phyloP scores from a whole-genome alignment of 345 rosid species.

The Gynandropsis gynandra region DNA sequence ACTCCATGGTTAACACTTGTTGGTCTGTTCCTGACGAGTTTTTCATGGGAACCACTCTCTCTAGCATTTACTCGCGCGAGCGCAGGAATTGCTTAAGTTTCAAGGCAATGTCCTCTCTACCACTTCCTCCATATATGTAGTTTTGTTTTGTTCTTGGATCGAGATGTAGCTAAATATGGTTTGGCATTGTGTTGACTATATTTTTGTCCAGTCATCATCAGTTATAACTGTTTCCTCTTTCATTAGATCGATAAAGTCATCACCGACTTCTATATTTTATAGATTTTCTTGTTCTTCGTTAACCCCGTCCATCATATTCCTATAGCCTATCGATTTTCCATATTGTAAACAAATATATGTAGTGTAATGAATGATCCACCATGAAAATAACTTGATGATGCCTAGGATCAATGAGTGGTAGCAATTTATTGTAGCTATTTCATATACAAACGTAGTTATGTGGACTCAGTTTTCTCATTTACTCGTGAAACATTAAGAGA shows the following conservation, averaged over 20 bases:
- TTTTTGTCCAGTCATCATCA: constrained; percentile 10
- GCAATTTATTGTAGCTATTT: too few species aligned
- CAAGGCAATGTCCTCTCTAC: constrained; percentile 23
- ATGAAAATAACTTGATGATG: not conserved
- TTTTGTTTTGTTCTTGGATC: constrained; percentile 9
- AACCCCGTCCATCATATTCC: constrained; percentile 7
- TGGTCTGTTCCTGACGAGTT: constrained; percentile 17
- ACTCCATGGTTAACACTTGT: constrained; percentile 14
- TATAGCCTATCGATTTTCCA: too few species aligned
- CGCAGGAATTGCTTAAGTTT: constrained; percentile 24
- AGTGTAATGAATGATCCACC: not conserved
- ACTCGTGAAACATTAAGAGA: constrained; percentile 8
- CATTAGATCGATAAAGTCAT: constrained; percentile 13
- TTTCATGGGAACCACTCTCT: constrained; percentile 19
- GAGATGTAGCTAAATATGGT: constrained; percentile 16
- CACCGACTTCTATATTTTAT: constrained; percentile 24
- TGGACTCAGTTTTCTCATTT: constrained; percentile 17
- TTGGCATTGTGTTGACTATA: constrained; percentile 22
- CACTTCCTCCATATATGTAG: constrained; percentile 19
- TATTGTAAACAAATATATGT: not conserved
- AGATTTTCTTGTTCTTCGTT: constrained; percentile 8
- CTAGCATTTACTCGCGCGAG: constrained; percentile 21
- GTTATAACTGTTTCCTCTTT: not conserved
- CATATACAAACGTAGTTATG: not conserved
- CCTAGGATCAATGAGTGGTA: not conserved